Evolutionary conservation across 805 yeast species (phyloP).

Genomic region (Barnettozyma californica): DNA sequence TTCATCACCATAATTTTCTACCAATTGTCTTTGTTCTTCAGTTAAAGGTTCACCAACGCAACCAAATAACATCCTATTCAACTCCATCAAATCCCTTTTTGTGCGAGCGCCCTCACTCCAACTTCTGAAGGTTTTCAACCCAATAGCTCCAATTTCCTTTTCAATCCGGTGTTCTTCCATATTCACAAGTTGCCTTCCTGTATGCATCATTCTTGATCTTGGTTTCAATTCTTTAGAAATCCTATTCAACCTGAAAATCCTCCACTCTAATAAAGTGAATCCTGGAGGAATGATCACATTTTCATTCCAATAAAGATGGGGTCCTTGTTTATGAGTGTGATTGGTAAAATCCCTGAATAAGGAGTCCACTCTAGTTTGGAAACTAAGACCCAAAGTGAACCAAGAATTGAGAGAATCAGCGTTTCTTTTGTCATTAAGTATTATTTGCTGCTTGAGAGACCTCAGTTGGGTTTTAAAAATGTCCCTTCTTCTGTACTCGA

Average conservation of each 20-base stretch:
- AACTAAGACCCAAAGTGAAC: constrained; percentile 7
- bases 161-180: constrained; percentile 1
- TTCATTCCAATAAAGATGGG: not conserved
- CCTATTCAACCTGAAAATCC: constrained; percentile 3
- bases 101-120: not conserved
- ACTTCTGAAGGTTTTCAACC: not conserved
- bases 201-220: not conserved
- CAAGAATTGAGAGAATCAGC: not conserved
- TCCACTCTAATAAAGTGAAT: constrained; percentile 4
- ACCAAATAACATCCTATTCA: constrained; percentile 2
- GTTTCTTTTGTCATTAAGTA: constrained; percentile 3
- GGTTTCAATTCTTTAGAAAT: not conserved
- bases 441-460: constrained; percentile 6
- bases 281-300: constrained; percentile 6
- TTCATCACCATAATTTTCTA: not conserved
- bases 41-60: not conserved
- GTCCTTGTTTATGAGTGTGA: not conserved
- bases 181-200: not conserved
- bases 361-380: constrained; percentile 1
- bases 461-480: not conserved
- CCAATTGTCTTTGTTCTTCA: not conserved
- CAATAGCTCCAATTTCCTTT: constrained; percentile 2
- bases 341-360: not conserved
- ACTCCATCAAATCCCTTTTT: not conserved
- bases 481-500: not conserved